phyloP scores from a whole-genome alignment of 2,329 filamentous ascomycete species.

The Fusarium humuli region DNA sequence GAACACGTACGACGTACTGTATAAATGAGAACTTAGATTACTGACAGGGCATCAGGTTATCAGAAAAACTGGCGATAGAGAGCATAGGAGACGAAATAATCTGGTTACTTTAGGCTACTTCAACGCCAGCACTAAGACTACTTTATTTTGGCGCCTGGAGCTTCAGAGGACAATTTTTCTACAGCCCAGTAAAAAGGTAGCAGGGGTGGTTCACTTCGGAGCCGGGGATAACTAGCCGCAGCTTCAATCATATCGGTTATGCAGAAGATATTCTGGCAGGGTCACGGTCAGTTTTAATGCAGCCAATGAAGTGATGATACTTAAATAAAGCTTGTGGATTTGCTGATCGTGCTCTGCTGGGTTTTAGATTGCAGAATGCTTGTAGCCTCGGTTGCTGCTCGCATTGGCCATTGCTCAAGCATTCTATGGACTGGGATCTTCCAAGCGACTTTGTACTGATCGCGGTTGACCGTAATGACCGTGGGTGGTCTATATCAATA shows the following conservation, averaged over 20 bases:
- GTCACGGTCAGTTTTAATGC: slow-evolving; percentile 6
- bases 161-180: not conserved
- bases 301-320: slow-evolving; percentile 13
- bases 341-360: slow-evolving; percentile 3
- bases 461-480: slow-evolving; percentile 15
- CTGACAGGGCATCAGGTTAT: slow-evolving; percentile 7
- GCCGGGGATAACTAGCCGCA: slow-evolving; percentile 17
- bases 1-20: slow-evolving; percentile 7
- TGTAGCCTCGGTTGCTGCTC: slow-evolving; percentile 4
- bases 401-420: slow-evolving; percentile 12
- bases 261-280: slow-evolving; percentile 6
- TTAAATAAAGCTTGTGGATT: slow-evolving; percentile 4
- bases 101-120: not conserved
- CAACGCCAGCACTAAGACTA: not conserved
- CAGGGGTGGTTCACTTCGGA: slow-evolving; percentile 14
- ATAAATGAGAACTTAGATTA: slow-evolving; percentile 28
- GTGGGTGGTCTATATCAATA: slow-evolving; percentile 1
- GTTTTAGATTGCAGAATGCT: slow-evolving; percentile 5
- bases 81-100: not conserved
- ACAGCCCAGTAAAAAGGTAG: not conserved
- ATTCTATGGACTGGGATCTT: not conserved
- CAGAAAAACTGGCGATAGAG: not conserved
- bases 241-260: slow-evolving; percentile 20
- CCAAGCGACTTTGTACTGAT: not conserved
- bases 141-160: not conserved